Evolutionary conservation across 495 filamentous ascomycete genomes (phyloP).

Genomic region (Tuber magnatum): DNA sequence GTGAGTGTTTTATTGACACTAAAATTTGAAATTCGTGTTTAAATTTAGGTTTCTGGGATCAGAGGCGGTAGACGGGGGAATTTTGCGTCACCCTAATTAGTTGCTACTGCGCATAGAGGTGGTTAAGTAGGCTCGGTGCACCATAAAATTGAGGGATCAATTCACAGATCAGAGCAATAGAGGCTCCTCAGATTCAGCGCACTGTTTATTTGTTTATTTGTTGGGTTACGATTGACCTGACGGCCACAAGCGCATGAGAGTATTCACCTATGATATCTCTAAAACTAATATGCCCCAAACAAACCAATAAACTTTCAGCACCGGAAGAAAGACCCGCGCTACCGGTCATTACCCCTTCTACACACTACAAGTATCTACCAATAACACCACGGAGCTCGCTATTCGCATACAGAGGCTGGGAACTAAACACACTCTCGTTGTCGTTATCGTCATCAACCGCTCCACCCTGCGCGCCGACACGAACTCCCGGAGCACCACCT

Average conservation of each 20-base stretch:
- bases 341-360: not conserved
- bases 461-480: not conserved
- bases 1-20: not conserved
- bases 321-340: not conserved
- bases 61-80: not conserved
- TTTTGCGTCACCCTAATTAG: not conserved
- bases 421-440: not conserved
- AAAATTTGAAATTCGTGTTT: not conserved
- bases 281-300: not conserved
- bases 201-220: not conserved
- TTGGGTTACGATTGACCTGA: not conserved
- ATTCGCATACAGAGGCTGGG: not conserved
- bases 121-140: not conserved
- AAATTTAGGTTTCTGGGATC: not conserved
- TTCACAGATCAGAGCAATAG: not conserved
- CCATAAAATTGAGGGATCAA: not conserved
- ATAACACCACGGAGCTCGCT: not conserved
- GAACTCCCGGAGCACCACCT: not conserved
- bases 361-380: not conserved
- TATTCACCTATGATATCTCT: not conserved
- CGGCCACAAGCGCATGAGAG: not conserved
- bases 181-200: not conserved
- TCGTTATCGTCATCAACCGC: not conserved
- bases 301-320: not conserved
- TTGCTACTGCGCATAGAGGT: not conserved